phyloP scores from a whole-genome alignment of 805 yeast species.

The Tetrapisispora iriomotensis region DNA sequence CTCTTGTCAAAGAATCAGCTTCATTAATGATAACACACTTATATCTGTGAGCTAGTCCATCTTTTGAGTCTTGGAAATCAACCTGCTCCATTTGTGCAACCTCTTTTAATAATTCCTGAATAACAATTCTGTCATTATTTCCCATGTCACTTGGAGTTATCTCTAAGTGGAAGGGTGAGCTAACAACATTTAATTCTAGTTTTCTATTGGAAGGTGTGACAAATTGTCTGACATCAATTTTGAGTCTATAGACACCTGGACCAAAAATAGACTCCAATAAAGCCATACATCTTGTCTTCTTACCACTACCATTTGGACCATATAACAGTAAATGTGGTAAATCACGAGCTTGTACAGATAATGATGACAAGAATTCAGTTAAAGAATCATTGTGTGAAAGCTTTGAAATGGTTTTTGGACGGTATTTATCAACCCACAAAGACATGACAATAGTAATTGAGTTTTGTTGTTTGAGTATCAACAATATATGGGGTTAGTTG shows the following conservation, averaged over 20 bases:
- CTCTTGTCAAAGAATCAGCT: conserved; percentile 81
- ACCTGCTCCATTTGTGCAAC: conserved; percentile 93
- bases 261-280: conserved; percentile 76
- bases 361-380: conserved; percentile 50
- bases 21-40: conserved; percentile 83
- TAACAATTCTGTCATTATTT: conserved; percentile 86
- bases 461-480: neutral
- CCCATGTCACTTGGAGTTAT: conserved; percentile 97
- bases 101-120: conserved; percentile 87
- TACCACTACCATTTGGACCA: conserved; percentile 97
- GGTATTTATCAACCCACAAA: conserved; percentile 91
- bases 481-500: no score
- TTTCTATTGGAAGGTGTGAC: conserved; percentile 65
- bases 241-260: conserved; percentile 67
- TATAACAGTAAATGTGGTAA: conserved; percentile 87
- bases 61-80: conserved; percentile 49
- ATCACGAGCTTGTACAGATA: conserved; percentile 38
- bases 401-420: conserved; percentile 59
- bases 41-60: conserved; percentile 43
- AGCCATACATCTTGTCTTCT: conserved; percentile 84
- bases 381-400: conserved; percentile 61
- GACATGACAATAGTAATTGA: conserved; percentile 44
- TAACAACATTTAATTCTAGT: conserved; percentile 85
- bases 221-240: conserved; percentile 83
- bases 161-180: conserved; percentile 84